A percentile compares a stretch with the other conserved stretches of the same genome.
These are phyloP conservation scores for Ogataea paradorogensis DNA, from an alignment of 805 yeast species.

Conservation along the genomic window DNA sequence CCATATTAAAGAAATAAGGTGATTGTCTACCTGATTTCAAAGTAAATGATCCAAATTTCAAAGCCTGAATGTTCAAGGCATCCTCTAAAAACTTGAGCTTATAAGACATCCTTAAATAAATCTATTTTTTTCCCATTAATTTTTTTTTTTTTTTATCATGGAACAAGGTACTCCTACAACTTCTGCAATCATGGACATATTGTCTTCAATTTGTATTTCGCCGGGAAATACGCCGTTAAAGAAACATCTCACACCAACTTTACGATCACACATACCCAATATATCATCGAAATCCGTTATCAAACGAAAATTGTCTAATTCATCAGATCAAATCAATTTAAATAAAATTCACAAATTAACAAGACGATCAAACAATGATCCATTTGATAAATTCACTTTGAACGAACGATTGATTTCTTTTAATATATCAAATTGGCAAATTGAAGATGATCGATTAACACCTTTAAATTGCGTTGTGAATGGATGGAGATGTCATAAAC, in stretches of 20 bases:
- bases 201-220: conserved; percentile 20
- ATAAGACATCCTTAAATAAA: conserved; percentile 17
- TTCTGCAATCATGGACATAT: conserved; percentile 19
- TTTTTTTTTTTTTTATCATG: conserved; percentile 2
- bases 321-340: conserved; percentile 12
- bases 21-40: conserved; percentile 89
- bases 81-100: conserved; percentile 60
- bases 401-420: conserved; percentile 42
- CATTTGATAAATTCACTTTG: conserved; percentile 30
- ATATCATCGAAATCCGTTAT: conserved; percentile 17
- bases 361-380: conserved; percentile 12
- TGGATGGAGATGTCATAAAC: conserved; percentile 48
- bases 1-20: conserved; percentile 95
- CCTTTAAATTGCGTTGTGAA: conserved; percentile 48
- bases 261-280: conserved; percentile 19
- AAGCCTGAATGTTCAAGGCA: conserved; percentile 78
- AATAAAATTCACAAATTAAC: conserved; percentile 1
- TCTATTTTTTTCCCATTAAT: background rate
- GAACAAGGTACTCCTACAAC: conserved; percentile 14
- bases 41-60: conserved; percentile 85
- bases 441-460: conserved; percentile 33
- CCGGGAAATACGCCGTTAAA: background rate
- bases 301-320: conserved; percentile 24
- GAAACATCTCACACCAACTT: conserved; percentile 9
- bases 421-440: conserved; percentile 46